Evolutionary conservation across 108 stramenopile genomes (phyloP).

Genomic region (Stephanodiscus triporus): DNA sequence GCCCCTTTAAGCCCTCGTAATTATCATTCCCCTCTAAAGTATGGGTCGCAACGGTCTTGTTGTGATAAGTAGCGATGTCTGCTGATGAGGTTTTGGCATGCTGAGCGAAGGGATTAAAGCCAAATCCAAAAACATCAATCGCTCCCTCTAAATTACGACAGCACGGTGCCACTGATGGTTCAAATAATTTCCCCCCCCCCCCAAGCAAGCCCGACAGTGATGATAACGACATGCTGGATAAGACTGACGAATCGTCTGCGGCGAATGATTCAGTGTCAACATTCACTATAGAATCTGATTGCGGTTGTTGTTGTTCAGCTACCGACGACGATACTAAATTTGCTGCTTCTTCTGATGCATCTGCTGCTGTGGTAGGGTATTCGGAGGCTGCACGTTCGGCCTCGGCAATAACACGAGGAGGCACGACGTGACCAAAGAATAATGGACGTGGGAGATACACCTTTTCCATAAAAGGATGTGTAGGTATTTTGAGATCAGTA

Average conservation of each 20-base stretch:
- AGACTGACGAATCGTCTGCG: constrained; percentile 18
- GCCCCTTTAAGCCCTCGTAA: constrained; percentile 10
- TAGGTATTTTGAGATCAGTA: constrained; percentile 27
- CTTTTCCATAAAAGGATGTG: constrained; percentile 67
- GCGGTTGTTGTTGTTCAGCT: constrained; percentile 1
- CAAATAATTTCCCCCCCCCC: constrained; percentile 25
- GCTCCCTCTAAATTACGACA: constrained; percentile 76
- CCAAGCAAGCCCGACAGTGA: constrained; percentile 17
- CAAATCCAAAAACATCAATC: constrained; percentile 77
- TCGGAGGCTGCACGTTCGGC: constrained; percentile 41
- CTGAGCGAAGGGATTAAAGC: constrained; percentile 52
- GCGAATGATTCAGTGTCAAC: constrained; percentile 6
- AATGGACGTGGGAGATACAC: constrained; percentile 77
- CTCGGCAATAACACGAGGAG: constrained; percentile 71
- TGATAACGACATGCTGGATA: constrained; percentile 24
- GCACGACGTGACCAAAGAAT: constrained; percentile 79
- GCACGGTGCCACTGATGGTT: constrained; percentile 37
- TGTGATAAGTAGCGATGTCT: neutral
- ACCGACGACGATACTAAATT: neutral
- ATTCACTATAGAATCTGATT: neutral
- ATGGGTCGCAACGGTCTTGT: neutral
- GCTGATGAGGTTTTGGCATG: constrained; percentile 7
- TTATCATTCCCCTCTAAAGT: constrained; percentile 30
- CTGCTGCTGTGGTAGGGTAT: neutral
- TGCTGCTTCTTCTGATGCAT: constrained; percentile 2